Evolutionary conservation across 1,284 basidiomycete genomes (phyloP), one percentile per base, ranked within the genome.

Genomic region (Trametes hirsuta): DNA sequence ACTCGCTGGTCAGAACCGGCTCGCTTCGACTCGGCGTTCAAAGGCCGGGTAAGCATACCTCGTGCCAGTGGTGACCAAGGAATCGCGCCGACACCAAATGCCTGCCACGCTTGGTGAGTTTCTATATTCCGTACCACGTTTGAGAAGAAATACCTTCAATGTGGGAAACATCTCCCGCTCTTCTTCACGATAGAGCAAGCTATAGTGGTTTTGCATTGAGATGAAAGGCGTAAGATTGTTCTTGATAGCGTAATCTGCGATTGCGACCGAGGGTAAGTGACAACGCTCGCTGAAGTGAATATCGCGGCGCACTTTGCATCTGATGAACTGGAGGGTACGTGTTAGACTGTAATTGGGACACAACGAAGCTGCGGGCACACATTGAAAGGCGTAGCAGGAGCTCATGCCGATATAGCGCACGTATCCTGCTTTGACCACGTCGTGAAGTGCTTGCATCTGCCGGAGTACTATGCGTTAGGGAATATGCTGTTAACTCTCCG

Each of bases 171-270:
- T 82, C 70, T 82, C 81, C 14, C 79, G 71, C 64, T 81, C 80
- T 64, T 81, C 80, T 64, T 83, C 81, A 47, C 82, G 75, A 61
- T 83, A 83, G 8, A 76, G 50, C 18, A 77, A 63, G 12, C 62
- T 72, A 63, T 78, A 73, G 55, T 76, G 80, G 69, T 82, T 80
- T 64, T 85, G 84, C 83, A 84, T 84, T 18, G 76, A 77, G 70
- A 82, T 79, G 73, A 82, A 82, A 1, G 77, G 78, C 18, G 80
- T 82, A 39, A 81, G 73, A 46, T 72, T 71, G 69, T 82, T 73
- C 14, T 54, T 61, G 55, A 74, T 73, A 15, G 71, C 72, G 48
- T 75, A 74, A 58, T 71, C 72, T 74, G 46, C 8, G 12, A 14
- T 30, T 6, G 36, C 21, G 15, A 39, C 37, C 9, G 21, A 1